Evolutionary conservation across 169 alveolate genomes (phyloP), one percentile per base, ranked within the genome.

Genomic region (Perkinsus chesapeaki): DNA sequence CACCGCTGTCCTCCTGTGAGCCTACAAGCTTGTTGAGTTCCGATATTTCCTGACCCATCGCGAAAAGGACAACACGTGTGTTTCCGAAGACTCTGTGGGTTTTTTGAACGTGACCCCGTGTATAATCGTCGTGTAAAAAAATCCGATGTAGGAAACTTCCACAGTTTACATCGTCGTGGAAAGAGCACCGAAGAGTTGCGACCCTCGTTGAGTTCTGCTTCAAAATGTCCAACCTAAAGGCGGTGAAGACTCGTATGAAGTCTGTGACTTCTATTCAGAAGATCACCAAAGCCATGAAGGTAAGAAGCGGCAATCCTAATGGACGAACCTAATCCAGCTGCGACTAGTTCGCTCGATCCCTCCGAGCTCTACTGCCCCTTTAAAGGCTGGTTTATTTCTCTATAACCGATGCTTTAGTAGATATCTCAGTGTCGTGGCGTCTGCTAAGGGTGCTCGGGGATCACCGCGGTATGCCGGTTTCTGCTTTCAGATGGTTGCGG

Each of bases 401-500:
- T n/a, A n/a, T n/a, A n/a, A n/a, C n/a, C n/a, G n/a, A n/a, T n/a
- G n/a, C n/a, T n/a, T n/a, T n/a, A n/a, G n/a, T n/a, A n/a, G n/a
- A n/a, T n/a, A n/a, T n/a, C n/a, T n/a, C n/a, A n/a, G n/a, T n/a
- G n/a, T n/a, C n/a, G n/a, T n/a, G n/a, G n/a, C n/a, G n/a, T n/a
- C n/a, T n/a, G n/a, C n/a, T n/a, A n/a, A n/a, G n/a, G n/a, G n/a
- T n/a, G n/a, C n/a, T n/a, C n/a, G n/a, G n/a, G n/a, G n/a, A n/a
- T n/a, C n/a, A n/a, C n/a, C n/a, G n/a, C n/a, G n/a, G n/a, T n/a
- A n/a, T n/a, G n/a, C n/a, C n/a, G n/a, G n/a, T n/a, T n/a, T n/a
- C n/a, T n/a, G n/a, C n/a, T n/a, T n/a, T 60, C 82, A 98, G 97
- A 98, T 98, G 99, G 98, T 98, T 95, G 99, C 99, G 37, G 99